Evolutionary conservation across 169 alveolate genomes (phyloP), one percentile per base, ranked within the genome.

Genomic region (Plasmodium cynomolgi): DNA sequence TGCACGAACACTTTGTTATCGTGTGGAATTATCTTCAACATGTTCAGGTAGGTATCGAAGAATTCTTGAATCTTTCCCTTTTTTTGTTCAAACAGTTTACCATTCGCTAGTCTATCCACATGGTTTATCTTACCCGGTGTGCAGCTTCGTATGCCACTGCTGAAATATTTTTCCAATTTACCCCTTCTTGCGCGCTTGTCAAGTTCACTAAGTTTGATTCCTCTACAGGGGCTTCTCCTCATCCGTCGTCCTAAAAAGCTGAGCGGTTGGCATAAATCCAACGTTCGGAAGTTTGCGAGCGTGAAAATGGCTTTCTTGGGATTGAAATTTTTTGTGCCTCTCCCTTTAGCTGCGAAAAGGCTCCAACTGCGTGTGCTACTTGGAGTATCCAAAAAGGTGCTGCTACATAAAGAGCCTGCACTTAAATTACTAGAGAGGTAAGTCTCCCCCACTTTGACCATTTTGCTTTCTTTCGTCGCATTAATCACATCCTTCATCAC

Each of bases 1-100:
- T 15, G 33, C 54, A 20, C 50, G 56, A 91, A 90, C 5, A 23
- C 50, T 17, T 90, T 71, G 5, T 88, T 88, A 17, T 80, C 74
- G 15, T 90, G 83, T 4, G 94, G 84, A 62, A 90, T 80, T 29
- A 90, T 23, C 41, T 80, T 90, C 71, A 90, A 23, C 56, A 90
- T 90, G 58, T 90, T 62, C 39, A 80, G 79, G 26, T 37, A 80
- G 20, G 71, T 80, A 62, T 41, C 91, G 54, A 90, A 90, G 31
- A 58, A 26, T n/a, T 90, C 56, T n/a, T 54, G 29, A 8, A 80
- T 39, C 31, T 79, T 81, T 37, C 71, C 56, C 54, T 90, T 80
- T 80, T 80, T 20, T 23, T 75, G 39, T 29, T 17, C 31, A 29
- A 31, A n/a, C 26, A 20, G 50, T 9, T 84, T 84, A n/a, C 3